phyloP scores from a whole-genome alignment of 495 filamentous ascomycete genomes.

The Aspergillus carlsbadensis region DNA sequence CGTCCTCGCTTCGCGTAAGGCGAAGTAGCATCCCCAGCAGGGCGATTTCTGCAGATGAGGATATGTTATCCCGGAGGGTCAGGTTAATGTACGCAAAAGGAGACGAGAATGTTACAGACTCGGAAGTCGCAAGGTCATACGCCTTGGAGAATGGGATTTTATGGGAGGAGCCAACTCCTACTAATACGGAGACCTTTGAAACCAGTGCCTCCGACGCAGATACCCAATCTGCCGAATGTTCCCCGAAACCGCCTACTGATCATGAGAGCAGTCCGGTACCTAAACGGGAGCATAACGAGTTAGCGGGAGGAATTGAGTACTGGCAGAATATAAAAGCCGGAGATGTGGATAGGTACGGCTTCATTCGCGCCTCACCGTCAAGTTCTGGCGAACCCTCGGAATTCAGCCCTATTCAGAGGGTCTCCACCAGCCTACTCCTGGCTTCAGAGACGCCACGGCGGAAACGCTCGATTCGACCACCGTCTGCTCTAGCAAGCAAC shows the following conservation, averaged over 20 bases:
- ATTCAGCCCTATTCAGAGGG: slow-evolving; percentile 57
- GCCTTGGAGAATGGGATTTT: slow-evolving; percentile 57
- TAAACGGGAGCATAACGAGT: slow-evolving; percentile 55
- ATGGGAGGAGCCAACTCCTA: slow-evolving; percentile 54
- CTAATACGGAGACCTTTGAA: slow-evolving; percentile 42
- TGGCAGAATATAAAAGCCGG: slow-evolving; percentile 89
- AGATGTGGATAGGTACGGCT: slow-evolving; percentile 92
- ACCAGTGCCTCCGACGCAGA: slow-evolving; percentile 19
- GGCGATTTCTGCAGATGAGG: slow-evolving; percentile 70
- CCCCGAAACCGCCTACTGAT: not conserved
- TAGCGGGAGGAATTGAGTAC: slow-evolving; percentile 88
- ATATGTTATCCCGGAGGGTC: slow-evolving; percentile 83
- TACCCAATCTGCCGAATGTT: slow-evolving; percentile 19
- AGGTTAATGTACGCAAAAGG: slow-evolving; percentile 88
- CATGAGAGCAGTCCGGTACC: slow-evolving; percentile 22
- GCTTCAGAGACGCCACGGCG: slow-evolving; percentile 63
- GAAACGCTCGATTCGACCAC: slow-evolving; percentile 51
- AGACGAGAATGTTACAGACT: slow-evolving; percentile 53
- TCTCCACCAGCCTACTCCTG: slow-evolving; percentile 63
- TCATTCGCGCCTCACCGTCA: slow-evolving; percentile 62
- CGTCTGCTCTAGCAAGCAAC: slow-evolving; percentile 41
- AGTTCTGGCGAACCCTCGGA: slow-evolving; percentile 39
- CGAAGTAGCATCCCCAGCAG: slow-evolving; percentile 33
- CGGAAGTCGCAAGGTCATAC: slow-evolving; percentile 42
- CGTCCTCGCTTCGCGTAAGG: slow-evolving; percentile 34